These are phyloP conservation scores for Myxozyma melibiosi DNA, from an alignment of 805 yeast species.

Conservation along the genomic window DNA sequence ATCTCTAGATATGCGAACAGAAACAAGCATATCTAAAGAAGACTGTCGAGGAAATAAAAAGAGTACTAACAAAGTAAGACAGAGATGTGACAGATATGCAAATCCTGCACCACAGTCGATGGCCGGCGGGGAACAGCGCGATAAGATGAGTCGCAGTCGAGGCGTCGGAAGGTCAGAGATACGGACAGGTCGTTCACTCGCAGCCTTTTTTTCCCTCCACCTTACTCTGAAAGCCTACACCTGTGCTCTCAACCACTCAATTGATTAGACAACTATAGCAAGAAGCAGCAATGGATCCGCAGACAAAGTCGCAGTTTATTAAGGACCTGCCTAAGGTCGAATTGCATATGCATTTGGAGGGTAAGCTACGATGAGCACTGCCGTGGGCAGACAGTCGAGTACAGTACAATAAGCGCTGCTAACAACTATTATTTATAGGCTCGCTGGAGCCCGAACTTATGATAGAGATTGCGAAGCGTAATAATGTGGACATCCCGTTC, in stretches of 20 bases:
- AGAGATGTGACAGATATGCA: background rate
- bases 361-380: no score
- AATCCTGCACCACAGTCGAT: background rate
- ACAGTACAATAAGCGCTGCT: background rate
- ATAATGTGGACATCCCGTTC: conserved; percentile 60
- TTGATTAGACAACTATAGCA: background rate
- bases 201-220: background rate
- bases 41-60: background rate
- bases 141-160: conserved; percentile 17
- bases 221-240: background rate
- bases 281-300: conserved; percentile 23
- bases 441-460: conserved; percentile 72
- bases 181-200: background rate
- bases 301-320: conserved; percentile 48
- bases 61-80: background rate
- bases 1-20: no score
- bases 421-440: conserved; percentile 6
- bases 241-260: background rate
- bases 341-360: conserved; percentile 83
- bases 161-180: background rate
- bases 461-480: conserved; percentile 68
- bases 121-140: conserved; percentile 1
- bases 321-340: conserved; percentile 82
- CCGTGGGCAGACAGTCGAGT: background rate
- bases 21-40: no score